These are phyloP conservation scores for Penicillium verhagenii DNA, from an alignment of 495 filamentous ascomycete species.

Conservation along the genomic window DNA sequence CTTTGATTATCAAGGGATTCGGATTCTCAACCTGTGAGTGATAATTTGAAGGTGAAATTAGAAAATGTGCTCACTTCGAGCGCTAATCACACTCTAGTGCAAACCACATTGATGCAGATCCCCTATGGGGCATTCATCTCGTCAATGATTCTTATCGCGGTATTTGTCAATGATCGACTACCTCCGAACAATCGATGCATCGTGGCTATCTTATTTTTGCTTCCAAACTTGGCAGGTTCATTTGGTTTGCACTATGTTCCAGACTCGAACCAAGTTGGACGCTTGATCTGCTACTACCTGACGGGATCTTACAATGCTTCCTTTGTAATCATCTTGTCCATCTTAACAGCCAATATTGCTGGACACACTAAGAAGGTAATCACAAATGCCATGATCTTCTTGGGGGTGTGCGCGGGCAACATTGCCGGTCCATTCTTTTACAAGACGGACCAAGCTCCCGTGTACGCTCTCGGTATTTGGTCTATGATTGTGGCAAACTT, in stretches of 20 bases:
- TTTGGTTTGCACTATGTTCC: slow-evolving; percentile 49
- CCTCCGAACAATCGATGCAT: slow-evolving; percentile 46
- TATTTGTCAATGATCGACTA: slow-evolving; percentile 50
- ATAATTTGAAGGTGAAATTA: not conserved
- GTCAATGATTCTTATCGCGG: slow-evolving; percentile 48
- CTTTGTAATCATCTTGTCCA: slow-evolving; percentile 53
- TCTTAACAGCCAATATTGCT: slow-evolving; percentile 53
- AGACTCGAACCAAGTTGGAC: slow-evolving; percentile 34
- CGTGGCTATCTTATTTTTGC: slow-evolving; percentile 46
- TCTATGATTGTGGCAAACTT: slow-evolving; percentile 50
- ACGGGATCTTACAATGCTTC: slow-evolving; percentile 57
- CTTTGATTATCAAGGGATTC: slow-evolving; percentile 54
- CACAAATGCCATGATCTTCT: slow-evolving; percentile 51
- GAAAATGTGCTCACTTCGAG: not conserved
- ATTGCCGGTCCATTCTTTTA: slow-evolving; percentile 59
- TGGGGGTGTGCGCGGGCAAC: slow-evolving; percentile 44
- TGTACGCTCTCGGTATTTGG: slow-evolving; percentile 53
- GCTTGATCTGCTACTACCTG: slow-evolving; percentile 45
- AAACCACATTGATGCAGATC: slow-evolving; percentile 47
- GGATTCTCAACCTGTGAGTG: slow-evolving; percentile 46
- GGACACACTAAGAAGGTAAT: slow-evolving; percentile 61
- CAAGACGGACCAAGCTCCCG: slow-evolving; percentile 44
- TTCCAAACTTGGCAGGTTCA: slow-evolving; percentile 50
- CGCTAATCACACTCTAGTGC: slow-evolving; percentile 7
- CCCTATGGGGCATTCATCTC: slow-evolving; percentile 54